Conservation (phyloP, 1,284 basidiomycete species). For the Phellopilus nigrolimitatus region DNA sequence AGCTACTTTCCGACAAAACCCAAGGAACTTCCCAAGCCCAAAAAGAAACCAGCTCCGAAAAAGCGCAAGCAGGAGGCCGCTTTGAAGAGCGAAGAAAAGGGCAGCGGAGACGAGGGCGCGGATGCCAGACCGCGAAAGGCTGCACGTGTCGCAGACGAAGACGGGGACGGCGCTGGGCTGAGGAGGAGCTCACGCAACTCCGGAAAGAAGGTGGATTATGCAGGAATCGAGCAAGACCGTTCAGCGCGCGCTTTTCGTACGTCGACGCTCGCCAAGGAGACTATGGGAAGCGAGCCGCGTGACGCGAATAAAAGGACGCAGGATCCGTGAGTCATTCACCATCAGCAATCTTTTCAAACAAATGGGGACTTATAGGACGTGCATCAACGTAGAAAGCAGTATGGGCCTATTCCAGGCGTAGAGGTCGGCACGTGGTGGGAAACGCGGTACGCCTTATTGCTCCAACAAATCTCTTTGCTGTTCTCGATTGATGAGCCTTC, state of each 20-base stretch:
- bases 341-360: no score
- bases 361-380: no score
- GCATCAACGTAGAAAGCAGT: constrained; percentile 36
- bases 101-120: constrained; percentile 5
- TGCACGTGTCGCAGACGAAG: constrained; percentile 23
- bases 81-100: constrained; percentile 6
- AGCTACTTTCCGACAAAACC: constrained; percentile 5
- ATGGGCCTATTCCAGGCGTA: constrained; percentile 67
- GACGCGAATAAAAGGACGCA: constrained; percentile 38
- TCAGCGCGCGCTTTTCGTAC: constrained; percentile 5
- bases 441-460: constrained; percentile 36
- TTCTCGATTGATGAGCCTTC: background rate
- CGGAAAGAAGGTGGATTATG: constrained; percentile 54
- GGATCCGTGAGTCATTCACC: constrained; percentile 50
- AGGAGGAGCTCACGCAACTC: constrained; percentile 63
- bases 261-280: constrained; percentile 12
- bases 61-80: constrained; percentile 21
- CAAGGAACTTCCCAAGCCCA: constrained; percentile 7
- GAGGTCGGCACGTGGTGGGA: constrained; percentile 80
- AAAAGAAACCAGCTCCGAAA: constrained; percentile 19
- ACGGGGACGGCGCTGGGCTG: constrained; percentile 23
- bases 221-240: constrained; percentile 31
- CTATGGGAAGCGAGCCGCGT: constrained; percentile 27
- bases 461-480: background rate
- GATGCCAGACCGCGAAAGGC: constrained; percentile 5